phyloP scores from a whole-genome alignment of 2,329 filamentous ascomycete species.

The Blastomyces emzantsi region DNA sequence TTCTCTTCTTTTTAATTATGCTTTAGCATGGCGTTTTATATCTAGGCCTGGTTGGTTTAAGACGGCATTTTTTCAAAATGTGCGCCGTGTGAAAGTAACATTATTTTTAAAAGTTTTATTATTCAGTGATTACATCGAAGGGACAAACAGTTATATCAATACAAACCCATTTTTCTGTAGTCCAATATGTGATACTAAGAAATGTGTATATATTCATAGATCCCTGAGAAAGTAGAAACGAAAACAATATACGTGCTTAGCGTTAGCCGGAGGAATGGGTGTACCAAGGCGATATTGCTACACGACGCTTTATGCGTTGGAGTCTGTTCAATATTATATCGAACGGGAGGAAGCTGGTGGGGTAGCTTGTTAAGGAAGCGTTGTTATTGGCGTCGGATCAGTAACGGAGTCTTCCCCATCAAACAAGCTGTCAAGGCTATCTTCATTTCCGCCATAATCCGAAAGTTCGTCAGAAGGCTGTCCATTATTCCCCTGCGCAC shows the following conservation, averaged over 20 bases:
- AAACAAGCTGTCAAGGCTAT: neutral
- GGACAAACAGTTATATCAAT: neutral
- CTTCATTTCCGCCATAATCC: neutral
- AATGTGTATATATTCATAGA: neutral
- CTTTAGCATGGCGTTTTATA: conserved; percentile 14
- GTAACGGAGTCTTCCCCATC: neutral
- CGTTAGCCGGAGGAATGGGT: neutral
- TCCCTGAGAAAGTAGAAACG: neutral
- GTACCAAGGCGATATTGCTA: neutral
- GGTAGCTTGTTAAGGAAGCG: neutral
- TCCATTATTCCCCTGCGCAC: neutral
- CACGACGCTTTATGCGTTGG: neutral
- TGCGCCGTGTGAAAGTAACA: neutral
- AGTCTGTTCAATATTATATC: neutral
- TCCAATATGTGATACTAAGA: neutral
- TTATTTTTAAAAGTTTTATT: neutral
- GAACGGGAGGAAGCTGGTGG: neutral
- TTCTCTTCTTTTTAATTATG: conserved; percentile 1
- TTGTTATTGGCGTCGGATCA: neutral
- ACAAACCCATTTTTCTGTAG: neutral
- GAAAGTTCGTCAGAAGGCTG: neutral
- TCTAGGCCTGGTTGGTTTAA: conserved; percentile 2
- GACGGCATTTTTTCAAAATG: conserved; percentile 1
- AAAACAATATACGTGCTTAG: neutral
- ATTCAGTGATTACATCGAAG: neutral